phyloP scores from a whole-genome alignment of 106 monocot genomes.

The Acorus calamus region DNA sequence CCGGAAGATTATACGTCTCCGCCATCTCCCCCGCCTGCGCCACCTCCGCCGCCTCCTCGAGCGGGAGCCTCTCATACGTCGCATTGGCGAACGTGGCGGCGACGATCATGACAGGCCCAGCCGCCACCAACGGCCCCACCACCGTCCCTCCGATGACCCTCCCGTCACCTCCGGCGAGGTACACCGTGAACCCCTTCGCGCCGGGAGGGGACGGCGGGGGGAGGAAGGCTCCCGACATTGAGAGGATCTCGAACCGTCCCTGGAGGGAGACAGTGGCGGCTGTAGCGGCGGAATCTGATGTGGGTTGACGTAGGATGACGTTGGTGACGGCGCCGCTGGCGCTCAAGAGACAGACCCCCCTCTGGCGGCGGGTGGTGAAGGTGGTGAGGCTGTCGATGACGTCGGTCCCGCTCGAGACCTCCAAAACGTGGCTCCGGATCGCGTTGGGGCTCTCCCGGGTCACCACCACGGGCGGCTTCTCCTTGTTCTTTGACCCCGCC shows the following conservation, averaged over 20 bases:
- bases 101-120: constrained; percentile 33
- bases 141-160: constrained; percentile 31
- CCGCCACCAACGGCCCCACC: constrained; percentile 27
- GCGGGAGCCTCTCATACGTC: constrained; percentile 33
- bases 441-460: constrained; percentile 39
- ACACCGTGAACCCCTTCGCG: constrained; percentile 29
- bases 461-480: constrained; percentile 35
- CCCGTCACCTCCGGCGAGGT: constrained; percentile 32
- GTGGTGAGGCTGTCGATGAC: constrained; percentile 26
- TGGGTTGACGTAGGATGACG: constrained; percentile 40
- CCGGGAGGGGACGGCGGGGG: constrained; percentile 34
- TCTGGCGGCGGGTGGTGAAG: constrained; percentile 33
- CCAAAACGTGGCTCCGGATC: constrained; percentile 37
- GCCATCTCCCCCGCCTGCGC: neutral
- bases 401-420: constrained; percentile 42
- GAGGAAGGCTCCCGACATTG: constrained; percentile 36
- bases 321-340: constrained; percentile 35
- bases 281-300: constrained; percentile 2
- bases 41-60: constrained; percentile 15
- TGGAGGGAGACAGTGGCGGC: constrained; percentile 4
- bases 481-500: constrained; percentile 45
- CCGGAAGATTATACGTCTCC: constrained; percentile 20
- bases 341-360: constrained; percentile 31
- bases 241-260: constrained; percentile 39
- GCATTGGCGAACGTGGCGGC: constrained; percentile 38